These are phyloP conservation scores for Rhizopogon rudus DNA, from an alignment of 768 basidiomycete species.

Conservation along the genomic window DNA sequence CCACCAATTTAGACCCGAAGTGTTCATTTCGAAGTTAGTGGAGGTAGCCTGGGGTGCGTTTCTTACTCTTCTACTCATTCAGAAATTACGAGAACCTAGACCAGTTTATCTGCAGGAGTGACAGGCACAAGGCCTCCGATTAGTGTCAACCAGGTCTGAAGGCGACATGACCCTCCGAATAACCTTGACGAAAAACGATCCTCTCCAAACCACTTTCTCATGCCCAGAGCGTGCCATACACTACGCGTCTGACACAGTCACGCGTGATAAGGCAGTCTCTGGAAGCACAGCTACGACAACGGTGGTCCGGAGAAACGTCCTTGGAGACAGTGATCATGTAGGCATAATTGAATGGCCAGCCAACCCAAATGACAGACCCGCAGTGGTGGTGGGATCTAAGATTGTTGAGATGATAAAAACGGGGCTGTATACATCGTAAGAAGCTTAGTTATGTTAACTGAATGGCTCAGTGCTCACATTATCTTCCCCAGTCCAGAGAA, in stretches of 20 bases:
- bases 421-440: conserved; percentile 20
- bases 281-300: conserved; percentile 18
- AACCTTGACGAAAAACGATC: conserved; percentile 18
- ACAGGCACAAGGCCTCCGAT: not conserved
- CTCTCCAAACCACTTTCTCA: conserved; percentile 20
- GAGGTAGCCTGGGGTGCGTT: not conserved
- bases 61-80: not conserved
- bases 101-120: not conserved
- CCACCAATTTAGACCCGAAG: not conserved
- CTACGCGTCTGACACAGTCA: conserved; percentile 16
- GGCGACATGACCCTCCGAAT: conserved; percentile 18
- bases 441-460: not conserved
- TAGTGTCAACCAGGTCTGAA: not conserved
- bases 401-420: conserved; percentile 19
- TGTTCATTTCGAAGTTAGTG: not conserved
- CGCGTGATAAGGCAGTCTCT: not conserved
- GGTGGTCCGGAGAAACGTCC: conserved; percentile 14
- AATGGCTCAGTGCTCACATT: not conserved
- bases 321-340: conserved; percentile 20
- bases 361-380: not conserved
- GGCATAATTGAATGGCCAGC: conserved; percentile 27
- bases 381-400: conserved; percentile 22
- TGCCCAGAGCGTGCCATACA: conserved; percentile 3
- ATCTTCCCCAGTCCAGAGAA: conserved; percentile 16
- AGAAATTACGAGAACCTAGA: not conserved